phyloP scores from a whole-genome alignment of 2,329 filamentous ascomycete species.

The Keithomyces neogunnii region DNA sequence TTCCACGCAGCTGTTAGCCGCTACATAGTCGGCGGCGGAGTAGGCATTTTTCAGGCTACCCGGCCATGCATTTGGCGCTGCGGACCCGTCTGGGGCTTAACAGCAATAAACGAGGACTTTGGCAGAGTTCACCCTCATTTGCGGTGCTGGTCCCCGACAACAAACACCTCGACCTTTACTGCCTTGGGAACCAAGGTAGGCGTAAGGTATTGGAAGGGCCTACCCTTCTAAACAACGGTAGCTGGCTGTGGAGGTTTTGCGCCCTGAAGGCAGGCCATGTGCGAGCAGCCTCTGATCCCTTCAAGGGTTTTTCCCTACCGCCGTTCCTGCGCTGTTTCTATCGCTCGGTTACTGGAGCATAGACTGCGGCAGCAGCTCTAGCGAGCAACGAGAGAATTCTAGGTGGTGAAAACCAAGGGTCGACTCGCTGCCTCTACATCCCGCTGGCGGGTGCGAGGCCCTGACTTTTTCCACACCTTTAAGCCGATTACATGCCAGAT shows the following conservation, averaged over 20 bases:
- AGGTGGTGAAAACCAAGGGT: constrained; percentile 6
- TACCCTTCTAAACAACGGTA: constrained; percentile 1
- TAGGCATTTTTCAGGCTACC: no score
- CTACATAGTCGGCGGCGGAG: no score
- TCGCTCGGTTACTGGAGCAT: constrained; percentile 9
- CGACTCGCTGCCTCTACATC: not conserved
- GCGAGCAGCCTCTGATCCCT: constrained; percentile 3
- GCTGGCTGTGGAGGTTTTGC: constrained; percentile 8
- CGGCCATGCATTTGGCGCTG: no score
- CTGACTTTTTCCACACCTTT: no score
- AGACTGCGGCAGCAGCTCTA: constrained; percentile 7
- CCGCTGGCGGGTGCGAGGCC: not conserved
- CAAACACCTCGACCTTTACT: no score
- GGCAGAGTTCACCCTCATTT: no score
- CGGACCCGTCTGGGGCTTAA: no score
- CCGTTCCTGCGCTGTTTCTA: constrained; percentile 6
- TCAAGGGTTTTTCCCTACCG: constrained; percentile 8
- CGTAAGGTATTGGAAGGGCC: not conserved
- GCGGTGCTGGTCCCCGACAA: no score
- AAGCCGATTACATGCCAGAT: no score
- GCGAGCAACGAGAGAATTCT: constrained; percentile 5
- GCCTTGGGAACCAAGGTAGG: no score
- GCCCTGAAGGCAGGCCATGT: constrained; percentile 4
- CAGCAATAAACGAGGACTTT: no score
- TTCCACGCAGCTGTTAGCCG: no score